Percentiles rank a stretch among this genome's conserved stretches.
Evolutionary conservation across 1,284 basidiomycete genomes (phyloP).

Genomic region (Irpex sp.): DNA sequence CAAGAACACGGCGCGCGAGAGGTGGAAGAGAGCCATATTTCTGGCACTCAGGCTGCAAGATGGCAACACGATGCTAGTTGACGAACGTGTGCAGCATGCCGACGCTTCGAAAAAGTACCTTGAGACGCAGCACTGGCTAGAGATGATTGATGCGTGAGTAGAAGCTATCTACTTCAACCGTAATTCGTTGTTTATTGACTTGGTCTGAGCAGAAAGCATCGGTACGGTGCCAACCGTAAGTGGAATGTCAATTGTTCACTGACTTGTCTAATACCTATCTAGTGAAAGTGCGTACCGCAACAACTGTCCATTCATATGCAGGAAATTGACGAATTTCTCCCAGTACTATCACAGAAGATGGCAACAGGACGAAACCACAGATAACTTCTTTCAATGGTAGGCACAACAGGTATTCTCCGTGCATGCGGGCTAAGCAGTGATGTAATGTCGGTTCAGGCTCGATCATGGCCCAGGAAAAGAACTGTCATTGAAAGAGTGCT

Average conservation of each 20-base stretch:
- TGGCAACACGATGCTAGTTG: slow-evolving; percentile 34
- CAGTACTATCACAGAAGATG: slow-evolving; percentile 64
- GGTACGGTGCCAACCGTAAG: slow-evolving; percentile 64
- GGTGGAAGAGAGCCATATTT: slow-evolving; percentile 46
- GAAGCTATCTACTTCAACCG: slow-evolving; percentile 10
- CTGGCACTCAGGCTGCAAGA: slow-evolving; percentile 41
- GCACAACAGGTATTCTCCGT: not conserved
- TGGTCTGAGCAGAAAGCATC: slow-evolving; percentile 46
- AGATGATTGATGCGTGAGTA: slow-evolving; percentile 56
- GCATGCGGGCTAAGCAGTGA: slow-evolving; percentile 1
- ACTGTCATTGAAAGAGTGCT: slow-evolving; percentile 61
- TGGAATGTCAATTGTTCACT: not conserved
- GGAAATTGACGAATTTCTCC: slow-evolving; percentile 8
- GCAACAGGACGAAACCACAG: slow-evolving; percentile 57
- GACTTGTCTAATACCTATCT: not conserved
- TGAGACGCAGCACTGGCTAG: slow-evolving; percentile 62
- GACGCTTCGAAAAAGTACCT: slow-evolving; percentile 41
- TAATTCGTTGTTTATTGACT: not conserved
- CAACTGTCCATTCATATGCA: not conserved
- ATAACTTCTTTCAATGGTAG: slow-evolving; percentile 74
- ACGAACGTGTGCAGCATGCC: slow-evolving; percentile 24
- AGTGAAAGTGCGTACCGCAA: slow-evolving; percentile 19
- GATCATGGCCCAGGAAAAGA: slow-evolving; percentile 68
- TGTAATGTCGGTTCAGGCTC: slow-evolving; percentile 45
- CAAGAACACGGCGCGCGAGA: slow-evolving; percentile 37